Percentiles rank a stretch among this genome's conserved stretches.
Evolutionary conservation across 2,329 filamentous ascomycete species (phyloP).

Genomic region (Hypoxylon sp.): DNA sequence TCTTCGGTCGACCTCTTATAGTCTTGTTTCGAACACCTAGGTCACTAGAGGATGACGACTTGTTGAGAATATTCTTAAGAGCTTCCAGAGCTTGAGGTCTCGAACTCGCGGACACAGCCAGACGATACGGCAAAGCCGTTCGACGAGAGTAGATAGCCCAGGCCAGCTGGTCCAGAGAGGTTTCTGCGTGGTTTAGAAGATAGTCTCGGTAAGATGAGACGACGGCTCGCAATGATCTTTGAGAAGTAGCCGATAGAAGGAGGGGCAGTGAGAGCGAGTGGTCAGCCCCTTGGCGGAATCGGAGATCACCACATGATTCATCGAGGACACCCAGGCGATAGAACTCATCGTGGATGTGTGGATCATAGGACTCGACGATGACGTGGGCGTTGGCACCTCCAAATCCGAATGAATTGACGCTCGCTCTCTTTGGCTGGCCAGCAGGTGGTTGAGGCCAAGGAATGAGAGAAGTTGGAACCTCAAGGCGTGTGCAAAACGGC

Average conservation of each 20-base stretch:
- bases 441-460: slow-evolving; percentile 56
- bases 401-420: slow-evolving; percentile 64
- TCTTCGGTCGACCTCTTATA: slow-evolving; percentile 41
- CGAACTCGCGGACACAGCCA: slow-evolving; percentile 50
- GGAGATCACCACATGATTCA: neutral
- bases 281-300: neutral
- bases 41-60: slow-evolving; percentile 16
- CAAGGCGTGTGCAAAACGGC: slow-evolving; percentile 55
- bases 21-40: slow-evolving; percentile 48
- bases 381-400: slow-evolving; percentile 62
- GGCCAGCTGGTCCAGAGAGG: slow-evolving; percentile 48
- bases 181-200: slow-evolving; percentile 41
- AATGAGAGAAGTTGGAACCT: slow-evolving; percentile 53
- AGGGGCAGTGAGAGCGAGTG: slow-evolving; percentile 53
- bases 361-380: slow-evolving; percentile 60
- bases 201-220: slow-evolving; percentile 51
- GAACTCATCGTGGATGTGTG: slow-evolving; percentile 52
- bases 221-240: slow-evolving; percentile 54
- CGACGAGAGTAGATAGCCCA: slow-evolving; percentile 55
- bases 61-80: slow-evolving; percentile 49
- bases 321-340: slow-evolving; percentile 3
- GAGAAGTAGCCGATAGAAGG: slow-evolving; percentile 58
- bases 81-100: slow-evolving; percentile 42
- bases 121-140: slow-evolving; percentile 54
- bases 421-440: slow-evolving; percentile 59